phyloP scores from a whole-genome alignment of 306 rosid genomes.

The Dryas alaskensis region DNA sequence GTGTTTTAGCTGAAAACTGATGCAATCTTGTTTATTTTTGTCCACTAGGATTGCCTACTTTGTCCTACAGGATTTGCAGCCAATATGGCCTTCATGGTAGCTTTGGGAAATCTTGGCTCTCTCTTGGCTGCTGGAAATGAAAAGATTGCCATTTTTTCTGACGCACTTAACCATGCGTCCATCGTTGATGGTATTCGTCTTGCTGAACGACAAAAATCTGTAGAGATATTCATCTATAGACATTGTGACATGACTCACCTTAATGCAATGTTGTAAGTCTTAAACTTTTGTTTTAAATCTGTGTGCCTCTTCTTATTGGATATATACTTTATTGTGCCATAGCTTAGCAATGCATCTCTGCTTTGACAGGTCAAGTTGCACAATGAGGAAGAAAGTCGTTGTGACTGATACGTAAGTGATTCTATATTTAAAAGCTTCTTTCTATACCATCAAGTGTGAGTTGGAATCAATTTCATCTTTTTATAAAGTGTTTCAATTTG shows the following conservation, averaged over 20 bases:
- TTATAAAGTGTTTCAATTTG: not conserved
- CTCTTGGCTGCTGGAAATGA: slow-evolving; percentile 66
- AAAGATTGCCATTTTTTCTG: slow-evolving; percentile 82
- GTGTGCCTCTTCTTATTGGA: slow-evolving; percentile 10
- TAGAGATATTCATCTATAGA: slow-evolving; percentile 67
- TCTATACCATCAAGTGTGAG: not conserved
- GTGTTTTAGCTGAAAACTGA: slow-evolving; percentile 35
- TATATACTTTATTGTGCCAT: slow-evolving; percentile 18
- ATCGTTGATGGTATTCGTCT: slow-evolving; percentile 93
- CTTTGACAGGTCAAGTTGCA: slow-evolving; percentile 66
- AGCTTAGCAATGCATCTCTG: slow-evolving; percentile 14
- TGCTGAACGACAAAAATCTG: slow-evolving; percentile 69
- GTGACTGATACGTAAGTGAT: slow-evolving; percentile 81
- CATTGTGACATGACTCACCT: slow-evolving; percentile 96
- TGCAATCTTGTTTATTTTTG: slow-evolving; percentile 40
- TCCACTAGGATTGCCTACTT: slow-evolving; percentile 97
- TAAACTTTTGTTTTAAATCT: slow-evolving; percentile 29
- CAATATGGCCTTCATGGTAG: slow-evolving; percentile 93
- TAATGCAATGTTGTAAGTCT: slow-evolving; percentile 67
- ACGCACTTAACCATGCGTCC: slow-evolving; percentile 88
- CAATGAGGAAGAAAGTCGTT: slow-evolving; percentile 70
- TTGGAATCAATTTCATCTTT: slow-evolving; percentile 8
- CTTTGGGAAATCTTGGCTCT: slow-evolving; percentile 72
- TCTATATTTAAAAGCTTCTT: slow-evolving; percentile 8
- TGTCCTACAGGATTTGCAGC: slow-evolving; percentile 99